Evolutionary conservation across 2,329 filamentous ascomycete genomes (phyloP), one percentile per base, ranked within the genome.

Genomic region (Sarocladiaceae sp.): DNA sequence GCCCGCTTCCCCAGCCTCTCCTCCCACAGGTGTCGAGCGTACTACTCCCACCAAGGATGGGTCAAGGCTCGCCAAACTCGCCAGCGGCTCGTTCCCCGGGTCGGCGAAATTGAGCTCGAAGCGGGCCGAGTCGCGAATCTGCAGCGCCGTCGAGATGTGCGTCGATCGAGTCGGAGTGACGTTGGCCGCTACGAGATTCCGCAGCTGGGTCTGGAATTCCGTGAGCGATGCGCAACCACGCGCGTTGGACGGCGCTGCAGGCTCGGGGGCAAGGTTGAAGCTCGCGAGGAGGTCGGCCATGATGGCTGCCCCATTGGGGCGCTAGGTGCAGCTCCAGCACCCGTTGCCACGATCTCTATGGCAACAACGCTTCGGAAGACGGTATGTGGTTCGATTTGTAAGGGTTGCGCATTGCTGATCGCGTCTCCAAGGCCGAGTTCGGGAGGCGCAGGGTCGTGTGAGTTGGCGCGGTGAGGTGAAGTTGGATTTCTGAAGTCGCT

Each of bases 81-180:
- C 62, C 12, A 57, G 45, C 4, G 52, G 49, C 19, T 58, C 58
- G 48, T 63, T 63, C 33, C 73, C 67, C 20, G 51, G 43, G 18
- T 67, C 65, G 39, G 57, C 55, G 37, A 64, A 54, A 2, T 57
- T 53, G 6, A 78, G 49, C 7, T 65, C 51, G 44, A 80, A 70
- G 23, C 66, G 58, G 3, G 67, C 62, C 6, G 66, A 62, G 1
- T 67, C 58, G 1, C 66, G 62, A 21, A 81, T 55, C 48, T 75
- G 69, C 43, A 76, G 64, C 2, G 62, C 70, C 15, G 63, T 55
- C 6, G 68, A 64, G 10, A 76, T 58, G 50, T 75, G 73, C 44
- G 77, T 66, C 32, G 72, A 74, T 39, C 69, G 71, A 16, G 64
- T 72, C 10, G 66, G 61, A 4, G 69, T 68, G 15, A 65, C 63